Evolutionary conservation across 371 early-diverging fungal species (phyloP), one percentile per base, ranked within the genome.

Genomic region (Saksenaea oblongispora): DNA sequence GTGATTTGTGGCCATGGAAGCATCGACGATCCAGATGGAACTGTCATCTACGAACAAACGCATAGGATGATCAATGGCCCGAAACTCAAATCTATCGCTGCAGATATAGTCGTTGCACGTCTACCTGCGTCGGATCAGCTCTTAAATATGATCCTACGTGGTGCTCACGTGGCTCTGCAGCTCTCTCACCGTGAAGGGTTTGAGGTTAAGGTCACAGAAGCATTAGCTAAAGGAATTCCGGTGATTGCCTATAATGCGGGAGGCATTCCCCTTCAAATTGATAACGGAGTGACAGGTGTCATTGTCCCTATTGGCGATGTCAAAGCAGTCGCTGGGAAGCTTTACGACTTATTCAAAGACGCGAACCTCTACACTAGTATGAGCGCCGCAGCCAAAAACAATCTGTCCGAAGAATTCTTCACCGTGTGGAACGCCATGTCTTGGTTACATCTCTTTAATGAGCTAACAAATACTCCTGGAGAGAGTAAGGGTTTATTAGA

Each of bases 191-290:
- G 92, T 44, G 94, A 94, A 80, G 95, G 95, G 13, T 94, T 93
- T 54, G 94, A 95, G 74, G 87, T 95, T 79, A 95, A 95, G 74
- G 91, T 95, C n/a, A 94, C 94, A 3, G 95, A 95, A 63, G 86
- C 92, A 3, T 76, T 93, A 22, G 72, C 83, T 31, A 93, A 95
- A 69, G 80, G 82, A 37, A 70, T 86, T 5, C 91, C 90, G 4
- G 87, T 90, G 1, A 68, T 92, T 56, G 89, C 88, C 5, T 91
- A 86, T 17, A 15, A 58, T 34, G 82, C 88, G 7, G 94, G 94
- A 53, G 95, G 95, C 41, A 93, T 95, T 47, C 94, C 94, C 17
- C 87, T 89, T 56, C 95, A 95, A 72, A 87, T 95, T 56, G 64
- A 71, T 42, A 63, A 87, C 44, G 84, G 80, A 3, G 67, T 74